Evolutionary conservation across 768 basidiomycete genomes (phyloP).

Genomic region (Amanita rimosa): DNA sequence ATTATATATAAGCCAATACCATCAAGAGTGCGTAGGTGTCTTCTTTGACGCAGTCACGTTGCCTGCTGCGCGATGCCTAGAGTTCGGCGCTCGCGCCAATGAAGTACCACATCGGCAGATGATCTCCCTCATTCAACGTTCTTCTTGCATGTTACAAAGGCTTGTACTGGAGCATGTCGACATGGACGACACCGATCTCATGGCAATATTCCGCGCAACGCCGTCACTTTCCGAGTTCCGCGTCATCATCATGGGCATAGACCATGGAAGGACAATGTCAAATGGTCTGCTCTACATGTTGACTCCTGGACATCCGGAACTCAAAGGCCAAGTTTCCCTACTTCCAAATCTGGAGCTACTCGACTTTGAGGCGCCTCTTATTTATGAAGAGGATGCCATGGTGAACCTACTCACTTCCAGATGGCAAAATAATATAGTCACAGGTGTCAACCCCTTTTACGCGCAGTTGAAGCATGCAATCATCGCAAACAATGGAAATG

Average conservation of each 20-base stretch:
- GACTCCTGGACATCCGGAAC: slow-evolving; percentile 1
- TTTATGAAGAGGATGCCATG: slow-evolving; percentile 6
- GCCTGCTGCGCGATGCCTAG: not conserved
- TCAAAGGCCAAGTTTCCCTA: slow-evolving; percentile 1
- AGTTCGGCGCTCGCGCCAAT: slow-evolving; percentile 5
- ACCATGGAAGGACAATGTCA: slow-evolving; percentile 5
- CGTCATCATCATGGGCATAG: slow-evolving; percentile 5
- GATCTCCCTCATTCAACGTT: slow-evolving; percentile 1
- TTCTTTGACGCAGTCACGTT: slow-evolving; percentile 2
- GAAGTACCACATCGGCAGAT: slow-evolving; percentile 4
- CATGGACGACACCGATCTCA: slow-evolving; percentile 6
- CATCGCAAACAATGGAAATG: slow-evolving; percentile 2
- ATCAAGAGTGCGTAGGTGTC: slow-evolving; percentile 4
- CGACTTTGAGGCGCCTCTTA: slow-evolving; percentile 4
- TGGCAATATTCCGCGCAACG: not conserved
- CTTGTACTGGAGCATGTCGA: slow-evolving; percentile 4
- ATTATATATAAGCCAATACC: slow-evolving; percentile 4
- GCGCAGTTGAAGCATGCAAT: not conserved
- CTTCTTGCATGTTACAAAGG: not conserved
- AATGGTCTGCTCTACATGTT: slow-evolving; percentile 3
- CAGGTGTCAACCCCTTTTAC: not conserved
- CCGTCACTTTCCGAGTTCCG: slow-evolving; percentile 3
- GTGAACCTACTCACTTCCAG: slow-evolving; percentile 2
- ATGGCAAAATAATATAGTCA: slow-evolving; percentile 1
- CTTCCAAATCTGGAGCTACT: slow-evolving; percentile 3